Evolutionary conservation across 1,284 basidiomycete genomes (phyloP).

Genomic region (Schizophyllum amplum): DNA sequence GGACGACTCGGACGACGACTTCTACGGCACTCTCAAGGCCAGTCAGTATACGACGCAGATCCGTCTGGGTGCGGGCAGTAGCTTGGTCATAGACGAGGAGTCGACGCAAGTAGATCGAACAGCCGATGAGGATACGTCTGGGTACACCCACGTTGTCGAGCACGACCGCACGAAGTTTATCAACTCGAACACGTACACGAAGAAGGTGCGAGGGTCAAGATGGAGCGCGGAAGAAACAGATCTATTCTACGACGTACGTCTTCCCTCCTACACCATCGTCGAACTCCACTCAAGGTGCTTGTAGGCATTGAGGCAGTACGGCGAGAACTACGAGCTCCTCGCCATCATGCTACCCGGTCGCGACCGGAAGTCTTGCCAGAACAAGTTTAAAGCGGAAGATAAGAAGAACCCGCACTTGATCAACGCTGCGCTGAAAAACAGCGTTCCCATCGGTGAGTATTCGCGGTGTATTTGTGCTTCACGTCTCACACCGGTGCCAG

Average conservation of each 20-base stretch:
- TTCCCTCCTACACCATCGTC: neutral
- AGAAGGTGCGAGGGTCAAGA: conserved; percentile 65
- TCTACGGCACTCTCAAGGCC: conserved; percentile 31
- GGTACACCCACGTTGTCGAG: conserved; percentile 77
- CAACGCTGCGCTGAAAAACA: conserved; percentile 57
- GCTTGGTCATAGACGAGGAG: conserved; percentile 75
- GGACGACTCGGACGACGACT: conserved; percentile 49
- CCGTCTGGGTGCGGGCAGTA: conserved; percentile 73
- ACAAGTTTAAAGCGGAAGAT: conserved; percentile 87
- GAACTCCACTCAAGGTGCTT: conserved; percentile 5
- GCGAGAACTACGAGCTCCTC: conserved; percentile 89
- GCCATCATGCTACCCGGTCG: conserved; percentile 78
- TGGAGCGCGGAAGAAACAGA: conserved; percentile 87
- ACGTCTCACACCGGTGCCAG: conserved; percentile 26
- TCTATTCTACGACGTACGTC: conserved; percentile 70
- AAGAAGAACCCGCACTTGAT: conserved; percentile 67
- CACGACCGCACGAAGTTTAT: conserved; percentile 77
- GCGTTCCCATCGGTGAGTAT: conserved; percentile 57
- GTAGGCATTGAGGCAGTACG: conserved; percentile 80
- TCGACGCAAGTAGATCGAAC: conserved; percentile 69
- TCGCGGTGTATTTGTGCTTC: neutral
- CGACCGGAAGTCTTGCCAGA: conserved; percentile 83
- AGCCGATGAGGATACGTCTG: conserved; percentile 53
- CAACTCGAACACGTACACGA: conserved; percentile 78
- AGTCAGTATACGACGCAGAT: conserved; percentile 76